A percentile compares a stretch with the other conserved stretches of the same genome.
Evolutionary conservation across 345 rosid genomes (phyloP).

Genomic region (Streptanthus diversifolius): DNA sequence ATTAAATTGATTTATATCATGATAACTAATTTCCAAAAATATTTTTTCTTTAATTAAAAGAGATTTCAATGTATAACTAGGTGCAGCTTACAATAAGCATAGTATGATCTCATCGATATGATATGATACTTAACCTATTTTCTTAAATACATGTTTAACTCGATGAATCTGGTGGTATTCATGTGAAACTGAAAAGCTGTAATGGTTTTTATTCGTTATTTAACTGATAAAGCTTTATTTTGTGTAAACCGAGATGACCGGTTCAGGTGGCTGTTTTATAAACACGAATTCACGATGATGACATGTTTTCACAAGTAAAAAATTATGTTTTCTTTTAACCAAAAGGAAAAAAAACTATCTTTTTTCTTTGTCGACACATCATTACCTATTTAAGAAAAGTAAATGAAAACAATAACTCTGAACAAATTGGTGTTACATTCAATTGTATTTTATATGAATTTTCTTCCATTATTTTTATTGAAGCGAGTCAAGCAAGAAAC

Average conservation of each 20-base stretch:
- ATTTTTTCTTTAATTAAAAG: not conserved
- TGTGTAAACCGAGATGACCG: not conserved
- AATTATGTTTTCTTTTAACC: not conserved
- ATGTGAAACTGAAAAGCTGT: slow-evolving; percentile 20
- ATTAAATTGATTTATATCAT: not conserved
- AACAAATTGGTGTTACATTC: not conserved
- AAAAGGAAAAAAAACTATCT: no score
- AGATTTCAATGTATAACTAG: not conserved
- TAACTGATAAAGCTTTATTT: slow-evolving; percentile 13
- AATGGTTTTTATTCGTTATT: not conserved
- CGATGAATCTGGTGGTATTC: not conserved
- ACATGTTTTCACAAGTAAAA: not conserved
- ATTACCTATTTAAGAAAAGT: not conserved
- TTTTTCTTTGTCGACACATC: not conserved
- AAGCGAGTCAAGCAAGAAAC: not conserved
- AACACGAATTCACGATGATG: slow-evolving; percentile 4
- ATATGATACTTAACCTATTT: no score
- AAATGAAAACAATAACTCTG: not conserved
- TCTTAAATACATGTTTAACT: slow-evolving; percentile 2
- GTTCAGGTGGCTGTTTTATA: slow-evolving; percentile 8
- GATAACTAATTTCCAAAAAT: not conserved
- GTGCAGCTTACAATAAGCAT: not conserved
- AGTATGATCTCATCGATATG: no score
- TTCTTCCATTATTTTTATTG: not conserved
- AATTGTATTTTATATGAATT: not conserved